Percentiles rank a stretch among this genome's conserved stretches.
phyloP scores from a whole-genome alignment of 345 rosid genomes.

The Carallia brachiata region DNA sequence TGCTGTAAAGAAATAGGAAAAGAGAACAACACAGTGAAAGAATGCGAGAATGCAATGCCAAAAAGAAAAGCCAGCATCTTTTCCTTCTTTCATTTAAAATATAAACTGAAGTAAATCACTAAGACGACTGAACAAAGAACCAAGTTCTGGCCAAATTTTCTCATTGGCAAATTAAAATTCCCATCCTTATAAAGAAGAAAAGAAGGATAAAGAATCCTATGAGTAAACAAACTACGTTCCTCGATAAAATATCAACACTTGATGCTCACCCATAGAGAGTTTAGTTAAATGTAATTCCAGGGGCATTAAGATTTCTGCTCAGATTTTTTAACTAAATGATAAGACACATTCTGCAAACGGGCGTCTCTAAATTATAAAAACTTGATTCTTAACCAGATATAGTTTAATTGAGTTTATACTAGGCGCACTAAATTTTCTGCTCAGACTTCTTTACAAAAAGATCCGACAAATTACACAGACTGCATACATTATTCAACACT shows the following conservation, averaged over 20 bases:
- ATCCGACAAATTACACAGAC: too few relatives aligned
- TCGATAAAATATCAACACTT: background rate
- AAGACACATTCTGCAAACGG: too few relatives aligned
- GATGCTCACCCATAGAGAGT: background rate
- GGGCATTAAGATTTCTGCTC: too few relatives aligned
- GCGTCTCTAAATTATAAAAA: too few relatives aligned
- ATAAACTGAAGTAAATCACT: background rate
- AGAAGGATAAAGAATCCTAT: background rate
- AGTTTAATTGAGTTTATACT: too few relatives aligned
- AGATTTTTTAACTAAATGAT: too few relatives aligned
- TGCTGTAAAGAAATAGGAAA: slow-evolving; percentile 42
- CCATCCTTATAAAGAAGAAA: background rate
- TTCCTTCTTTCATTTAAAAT: too few relatives aligned
- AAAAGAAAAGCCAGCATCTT: background rate
- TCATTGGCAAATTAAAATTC: background rate
- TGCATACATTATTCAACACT: too few relatives aligned
- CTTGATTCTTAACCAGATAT: too few relatives aligned
- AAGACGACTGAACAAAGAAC: background rate
- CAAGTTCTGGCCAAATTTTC: background rate
- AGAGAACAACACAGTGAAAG: background rate
- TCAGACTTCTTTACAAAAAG: too few relatives aligned
- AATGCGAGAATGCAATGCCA: background rate
- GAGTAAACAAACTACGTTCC: background rate
- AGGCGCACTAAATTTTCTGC: too few relatives aligned
- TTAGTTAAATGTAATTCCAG: too few relatives aligned